A percentile compares a stretch with the other conserved stretches of the same genome.
Conservation (phyloP, 2,329 filamentous ascomycete genomes). For the Arachnomyces sp. region DNA sequence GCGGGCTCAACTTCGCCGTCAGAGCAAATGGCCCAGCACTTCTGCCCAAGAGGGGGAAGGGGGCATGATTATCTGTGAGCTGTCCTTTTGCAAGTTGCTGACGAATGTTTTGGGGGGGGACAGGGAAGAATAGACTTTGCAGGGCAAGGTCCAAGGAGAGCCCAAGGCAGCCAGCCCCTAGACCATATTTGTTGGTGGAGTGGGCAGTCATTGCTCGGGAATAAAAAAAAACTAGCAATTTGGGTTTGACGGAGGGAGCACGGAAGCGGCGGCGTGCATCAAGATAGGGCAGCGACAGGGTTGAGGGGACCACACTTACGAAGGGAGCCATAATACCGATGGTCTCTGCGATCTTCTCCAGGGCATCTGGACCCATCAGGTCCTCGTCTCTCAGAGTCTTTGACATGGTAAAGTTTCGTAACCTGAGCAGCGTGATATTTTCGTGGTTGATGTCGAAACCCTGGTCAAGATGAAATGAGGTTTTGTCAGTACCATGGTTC, state of each 20-base stretch:
- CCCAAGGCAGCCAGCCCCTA: no score
- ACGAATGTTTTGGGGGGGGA: no score
- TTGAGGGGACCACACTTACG: constrained; percentile 48
- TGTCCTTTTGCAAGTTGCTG: no score
- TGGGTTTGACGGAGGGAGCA: no score
- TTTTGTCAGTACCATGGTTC: constrained; percentile 13
- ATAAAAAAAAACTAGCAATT: constrained; percentile 3
- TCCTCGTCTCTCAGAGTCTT: constrained; percentile 58
- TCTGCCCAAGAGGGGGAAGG: no score
- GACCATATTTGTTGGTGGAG: no score
- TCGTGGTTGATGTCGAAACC: constrained; percentile 66
- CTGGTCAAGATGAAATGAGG: constrained; percentile 34
- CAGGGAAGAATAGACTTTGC: no score
- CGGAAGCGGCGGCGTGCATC: not conserved
- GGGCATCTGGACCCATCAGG: constrained; percentile 52
- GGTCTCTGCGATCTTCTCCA: constrained; percentile 57
- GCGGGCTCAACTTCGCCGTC: no score
- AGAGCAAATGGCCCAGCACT: no score
- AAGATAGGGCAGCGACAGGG: constrained; percentile 8
- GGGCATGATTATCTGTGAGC: no score
- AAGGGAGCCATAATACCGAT: constrained; percentile 66
- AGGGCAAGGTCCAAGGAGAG: no score
- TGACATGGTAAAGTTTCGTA: constrained; percentile 69
- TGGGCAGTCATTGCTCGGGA: no score
- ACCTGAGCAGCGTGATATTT: constrained; percentile 71